Evolutionary conservation across 2,329 filamentous ascomycete genomes (phyloP).

Genomic region (Chaetomiaceae sp.): DNA sequence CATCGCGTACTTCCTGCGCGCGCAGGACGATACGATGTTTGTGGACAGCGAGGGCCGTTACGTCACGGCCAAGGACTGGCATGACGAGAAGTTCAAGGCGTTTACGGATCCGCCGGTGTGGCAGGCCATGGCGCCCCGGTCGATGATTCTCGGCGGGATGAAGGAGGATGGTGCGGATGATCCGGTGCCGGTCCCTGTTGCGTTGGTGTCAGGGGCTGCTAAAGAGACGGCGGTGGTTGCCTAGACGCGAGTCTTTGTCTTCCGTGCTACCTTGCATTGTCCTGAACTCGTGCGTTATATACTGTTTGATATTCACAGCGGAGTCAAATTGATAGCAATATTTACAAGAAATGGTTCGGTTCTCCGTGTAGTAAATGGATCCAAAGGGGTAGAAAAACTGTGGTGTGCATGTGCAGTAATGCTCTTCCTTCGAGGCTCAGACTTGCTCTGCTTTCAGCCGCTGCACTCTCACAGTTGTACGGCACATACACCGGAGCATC

Average conservation of each 20-base stretch:
- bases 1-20: constrained; percentile 52
- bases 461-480: too few species aligned
- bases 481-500: too few species aligned
- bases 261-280: too few species aligned
- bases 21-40: constrained; percentile 52
- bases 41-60: constrained; percentile 47
- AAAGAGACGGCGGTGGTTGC: constrained; percentile 2
- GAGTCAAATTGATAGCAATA: too few species aligned
- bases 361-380: too few species aligned
- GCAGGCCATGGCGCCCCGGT: constrained; percentile 42
- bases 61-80: constrained; percentile 48
- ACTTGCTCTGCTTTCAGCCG: too few species aligned
- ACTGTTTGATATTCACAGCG: too few species aligned
- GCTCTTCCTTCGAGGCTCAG: too few species aligned
- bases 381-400: too few species aligned
- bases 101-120: constrained; percentile 39
- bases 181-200: constrained; percentile 11
- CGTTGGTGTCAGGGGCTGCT: not conserved
- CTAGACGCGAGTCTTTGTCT: not conserved
- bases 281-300: constrained; percentile 7
- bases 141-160: constrained; percentile 47
- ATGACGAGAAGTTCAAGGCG: constrained; percentile 49
- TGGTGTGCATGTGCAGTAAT: too few species aligned
- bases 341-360: too few species aligned
- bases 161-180: constrained; percentile 31